A percentile compares a stretch with the other conserved stretches of the same genome.
Evolutionary conservation across 768 basidiomycete species (phyloP).

Genomic region (Rhizopogon salebrosus): DNA sequence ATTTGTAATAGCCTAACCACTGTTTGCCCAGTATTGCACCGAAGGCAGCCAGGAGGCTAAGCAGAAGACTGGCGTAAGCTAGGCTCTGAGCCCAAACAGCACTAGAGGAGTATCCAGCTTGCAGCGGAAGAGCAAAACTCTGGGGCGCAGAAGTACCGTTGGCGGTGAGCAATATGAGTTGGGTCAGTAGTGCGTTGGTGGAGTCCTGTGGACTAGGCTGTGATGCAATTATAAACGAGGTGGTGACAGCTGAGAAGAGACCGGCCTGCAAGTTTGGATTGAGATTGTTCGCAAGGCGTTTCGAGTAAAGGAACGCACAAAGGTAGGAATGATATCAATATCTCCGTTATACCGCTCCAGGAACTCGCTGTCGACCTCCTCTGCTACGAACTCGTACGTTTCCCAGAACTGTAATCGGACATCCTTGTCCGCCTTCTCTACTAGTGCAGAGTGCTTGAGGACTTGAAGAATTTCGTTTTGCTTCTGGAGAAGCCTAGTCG

Average conservation of each 20-base stretch:
- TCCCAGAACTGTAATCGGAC: slow-evolving; percentile 6
- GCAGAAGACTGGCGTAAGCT: slow-evolving; percentile 10
- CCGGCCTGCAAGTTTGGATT: slow-evolving; percentile 8
- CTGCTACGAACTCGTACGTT: background rate
- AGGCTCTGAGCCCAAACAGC: slow-evolving; percentile 10
- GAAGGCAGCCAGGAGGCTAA: slow-evolving; percentile 12
- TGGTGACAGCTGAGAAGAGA: slow-evolving; percentile 13
- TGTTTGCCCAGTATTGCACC: slow-evolving; percentile 15
- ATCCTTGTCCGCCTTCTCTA: background rate
- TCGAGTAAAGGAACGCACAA: background rate
- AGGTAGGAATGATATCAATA: slow-evolving; percentile 8
- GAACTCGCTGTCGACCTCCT: slow-evolving; percentile 2
- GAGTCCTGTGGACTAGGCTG: slow-evolving; percentile 6
- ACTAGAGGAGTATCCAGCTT: slow-evolving; percentile 5
- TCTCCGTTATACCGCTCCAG: slow-evolving; percentile 8
- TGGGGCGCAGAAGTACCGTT: slow-evolving; percentile 8
- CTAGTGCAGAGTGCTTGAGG: background rate
- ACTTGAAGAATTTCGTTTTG: background rate
- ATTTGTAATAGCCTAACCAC: slow-evolving; percentile 9
- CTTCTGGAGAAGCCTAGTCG: background rate
- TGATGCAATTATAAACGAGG: slow-evolving; percentile 11
- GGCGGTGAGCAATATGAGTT: slow-evolving; percentile 5
- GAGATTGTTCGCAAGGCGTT: background rate
- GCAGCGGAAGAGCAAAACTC: background rate
- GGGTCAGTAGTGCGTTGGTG: slow-evolving; percentile 8